Evolutionary conservation across 148 eudicot genomes (phyloP), one percentile per base, ranked within the genome.

Genomic region (Vaccinium corymbosum): DNA sequence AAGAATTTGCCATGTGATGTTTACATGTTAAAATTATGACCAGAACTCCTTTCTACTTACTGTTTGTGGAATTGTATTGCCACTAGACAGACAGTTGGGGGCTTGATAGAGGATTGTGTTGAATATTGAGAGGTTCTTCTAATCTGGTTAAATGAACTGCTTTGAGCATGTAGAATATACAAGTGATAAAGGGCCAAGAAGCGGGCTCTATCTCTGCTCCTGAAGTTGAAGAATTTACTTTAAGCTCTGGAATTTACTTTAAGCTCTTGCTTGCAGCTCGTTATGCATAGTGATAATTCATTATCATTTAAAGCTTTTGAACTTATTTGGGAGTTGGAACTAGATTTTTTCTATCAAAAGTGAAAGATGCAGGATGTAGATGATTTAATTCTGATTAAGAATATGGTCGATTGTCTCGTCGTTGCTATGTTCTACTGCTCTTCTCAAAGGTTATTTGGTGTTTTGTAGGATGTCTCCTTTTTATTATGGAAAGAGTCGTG

Each of bases 401-500:
- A 46, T 86, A 17, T 81, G 77, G 82, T 56, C 25, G 6, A 29
- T 64, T 71, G 48, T 50, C 27, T 76, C 75, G 64, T 78, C 22
- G n/a, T 35, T 61, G 75, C 56, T 38, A 1, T 48, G 13, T 25
- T 77, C 49, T 85, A 51, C 12, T 77, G 20, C 61, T 22, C 77
- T 57, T 76, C 27, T 79, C 77, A 15, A 56, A 82, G 29, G 27
- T 78, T 87, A 56, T 71, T 74, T 83, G 82, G 52, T 81, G 13
- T 84, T 76, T 83, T 88, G 80, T 85, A 97, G 99, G 99, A 97
- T 82, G 98, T 95, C 79, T 94, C 98, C 71, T 95, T 87, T 86
- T 91, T 95, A 62, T 94, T 95, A 87, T 93, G 94, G 98, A 93
- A 93, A 88, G 99, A 97, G 83, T 97, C 99, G 16, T 97, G 98